Conservation (phyloP, 768 basidiomycete species). For the Leucosporidium creatinivorum region DNA sequence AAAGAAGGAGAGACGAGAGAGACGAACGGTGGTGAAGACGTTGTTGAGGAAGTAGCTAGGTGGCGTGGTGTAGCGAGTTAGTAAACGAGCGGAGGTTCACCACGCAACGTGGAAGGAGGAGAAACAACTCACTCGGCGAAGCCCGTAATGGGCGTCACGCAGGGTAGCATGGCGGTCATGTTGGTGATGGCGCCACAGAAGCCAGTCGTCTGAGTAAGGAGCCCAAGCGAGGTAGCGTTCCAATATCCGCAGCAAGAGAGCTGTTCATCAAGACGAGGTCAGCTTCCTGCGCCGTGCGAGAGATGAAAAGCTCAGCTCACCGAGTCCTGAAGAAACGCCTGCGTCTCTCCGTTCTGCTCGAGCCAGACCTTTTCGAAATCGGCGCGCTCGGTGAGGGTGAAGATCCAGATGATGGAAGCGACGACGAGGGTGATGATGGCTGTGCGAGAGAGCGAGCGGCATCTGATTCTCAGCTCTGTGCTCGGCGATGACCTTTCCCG, state of each 20-base stretch:
- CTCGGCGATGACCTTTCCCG: background rate
- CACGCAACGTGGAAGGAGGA: too few relatives aligned
- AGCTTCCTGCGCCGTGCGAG: too few relatives aligned
- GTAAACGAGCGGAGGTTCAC: background rate
- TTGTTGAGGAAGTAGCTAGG: conserved; percentile 22
- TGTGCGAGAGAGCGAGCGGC: background rate
- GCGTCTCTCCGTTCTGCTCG: background rate
- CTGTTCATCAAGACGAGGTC: too few relatives aligned
- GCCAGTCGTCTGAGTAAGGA: conserved; percentile 14
- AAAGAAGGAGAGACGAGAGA: background rate
- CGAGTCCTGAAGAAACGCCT: conserved; percentile 26
- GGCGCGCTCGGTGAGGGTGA: conserved; percentile 8
- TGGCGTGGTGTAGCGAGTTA: too few relatives aligned
- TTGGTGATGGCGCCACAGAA: conserved; percentile 13
- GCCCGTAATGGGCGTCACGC: conserved; percentile 6
- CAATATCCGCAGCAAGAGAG: conserved; percentile 17
- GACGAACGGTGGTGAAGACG: conserved; percentile 22
- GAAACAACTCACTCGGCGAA: conserved; percentile 14
- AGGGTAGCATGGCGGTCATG: conserved; percentile 3
- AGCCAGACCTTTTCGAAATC: conserved; percentile 12
- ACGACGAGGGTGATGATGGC: conserved; percentile 12
- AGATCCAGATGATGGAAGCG: conserved; percentile 26
- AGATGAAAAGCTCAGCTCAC: background rate
- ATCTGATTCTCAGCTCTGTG: too few relatives aligned
- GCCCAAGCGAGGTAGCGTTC: conserved; percentile 7